phyloP scores from a whole-genome alignment of 441 rosid species.

The Eruca vesicaria region DNA sequence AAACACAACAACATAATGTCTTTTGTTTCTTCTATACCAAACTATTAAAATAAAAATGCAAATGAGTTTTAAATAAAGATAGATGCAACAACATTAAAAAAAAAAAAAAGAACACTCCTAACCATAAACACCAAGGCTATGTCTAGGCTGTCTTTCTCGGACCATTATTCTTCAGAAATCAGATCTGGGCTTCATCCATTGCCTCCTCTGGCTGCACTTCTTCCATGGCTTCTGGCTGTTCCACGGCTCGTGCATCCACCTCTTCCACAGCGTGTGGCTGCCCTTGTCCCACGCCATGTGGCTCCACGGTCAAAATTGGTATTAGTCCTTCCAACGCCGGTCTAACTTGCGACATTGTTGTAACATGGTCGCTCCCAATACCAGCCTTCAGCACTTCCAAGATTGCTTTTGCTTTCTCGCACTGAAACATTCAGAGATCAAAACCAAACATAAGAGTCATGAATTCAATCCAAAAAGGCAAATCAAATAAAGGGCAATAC shows the following conservation, averaged over 20 bases:
- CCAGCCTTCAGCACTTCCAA: conserved; percentile 50
- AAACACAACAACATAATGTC: background rate
- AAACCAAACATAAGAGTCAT: background rate
- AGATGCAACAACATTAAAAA: conserved; percentile 1
- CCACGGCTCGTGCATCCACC: background rate
- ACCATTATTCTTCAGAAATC: conserved; percentile 14
- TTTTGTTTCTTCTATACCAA: conserved; percentile 1
- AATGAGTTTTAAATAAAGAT: background rate
- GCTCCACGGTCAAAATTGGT: conserved; percentile 37
- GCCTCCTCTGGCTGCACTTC: conserved; percentile 38
- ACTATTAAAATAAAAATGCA: background rate
- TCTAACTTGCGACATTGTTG: conserved; percentile 43
- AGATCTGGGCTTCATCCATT: conserved; percentile 7
- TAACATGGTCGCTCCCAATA: conserved; percentile 33
- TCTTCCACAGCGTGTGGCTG: conserved; percentile 18
- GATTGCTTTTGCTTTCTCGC: conserved; percentile 54
- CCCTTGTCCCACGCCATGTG: conserved; percentile 29
- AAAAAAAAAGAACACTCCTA: conserved; percentile 5
- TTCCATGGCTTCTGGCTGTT: conserved; percentile 21
- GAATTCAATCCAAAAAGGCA: background rate
- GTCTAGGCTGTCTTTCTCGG: conserved; percentile 15
- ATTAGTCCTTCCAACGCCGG: conserved; percentile 65
- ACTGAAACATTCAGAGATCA: conserved; percentile 41
- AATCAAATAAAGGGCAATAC: background rate
- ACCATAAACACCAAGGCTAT: conserved; percentile 16